phyloP scores from a whole-genome alignment of 2,329 filamentous ascomycete genomes.

The Diaporthe sp. region DNA sequence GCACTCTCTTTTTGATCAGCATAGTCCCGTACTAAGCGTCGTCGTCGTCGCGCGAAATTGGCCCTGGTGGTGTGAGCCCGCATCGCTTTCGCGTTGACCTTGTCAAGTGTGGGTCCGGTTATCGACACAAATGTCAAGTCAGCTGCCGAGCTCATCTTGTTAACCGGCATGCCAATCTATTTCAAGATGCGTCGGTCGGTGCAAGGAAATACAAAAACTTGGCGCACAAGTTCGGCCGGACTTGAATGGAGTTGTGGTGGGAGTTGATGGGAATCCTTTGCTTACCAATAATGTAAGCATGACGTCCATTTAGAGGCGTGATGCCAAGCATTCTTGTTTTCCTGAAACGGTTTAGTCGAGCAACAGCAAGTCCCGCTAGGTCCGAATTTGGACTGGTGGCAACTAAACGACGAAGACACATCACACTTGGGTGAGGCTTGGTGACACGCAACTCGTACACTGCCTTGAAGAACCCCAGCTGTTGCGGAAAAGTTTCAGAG shows the following conservation, averaged over 20 bases:
- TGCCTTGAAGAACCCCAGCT: neutral
- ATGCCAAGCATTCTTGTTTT: slow-evolving; percentile 18
- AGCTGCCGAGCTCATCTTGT: neutral
- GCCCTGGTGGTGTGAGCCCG: neutral
- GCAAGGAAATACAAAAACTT: neutral
- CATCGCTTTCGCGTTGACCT: slow-evolving; percentile 7
- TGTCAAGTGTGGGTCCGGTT: slow-evolving; percentile 2
- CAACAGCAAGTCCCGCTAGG: neutral
- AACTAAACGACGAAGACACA: neutral
- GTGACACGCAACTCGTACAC: neutral
- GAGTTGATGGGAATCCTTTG: neutral
- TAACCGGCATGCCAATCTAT: neutral
- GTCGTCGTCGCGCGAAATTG: slow-evolving; percentile 3
- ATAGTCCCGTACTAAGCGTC: neutral
- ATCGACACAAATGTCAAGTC: slow-evolving; percentile 3
- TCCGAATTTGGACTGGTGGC: neutral
- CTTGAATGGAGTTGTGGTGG: neutral
- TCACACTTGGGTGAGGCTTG: neutral
- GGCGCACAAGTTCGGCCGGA: neutral
- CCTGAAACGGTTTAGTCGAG: neutral
- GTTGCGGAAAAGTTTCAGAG: neutral
- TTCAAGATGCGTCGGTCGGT: no score
- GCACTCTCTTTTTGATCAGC: neutral
- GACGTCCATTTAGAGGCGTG: neutral
- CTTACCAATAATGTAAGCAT: neutral